Conservation (phyloP, 2,329 filamentous ascomycete genomes). For the Diaporthe humulicola region DNA sequence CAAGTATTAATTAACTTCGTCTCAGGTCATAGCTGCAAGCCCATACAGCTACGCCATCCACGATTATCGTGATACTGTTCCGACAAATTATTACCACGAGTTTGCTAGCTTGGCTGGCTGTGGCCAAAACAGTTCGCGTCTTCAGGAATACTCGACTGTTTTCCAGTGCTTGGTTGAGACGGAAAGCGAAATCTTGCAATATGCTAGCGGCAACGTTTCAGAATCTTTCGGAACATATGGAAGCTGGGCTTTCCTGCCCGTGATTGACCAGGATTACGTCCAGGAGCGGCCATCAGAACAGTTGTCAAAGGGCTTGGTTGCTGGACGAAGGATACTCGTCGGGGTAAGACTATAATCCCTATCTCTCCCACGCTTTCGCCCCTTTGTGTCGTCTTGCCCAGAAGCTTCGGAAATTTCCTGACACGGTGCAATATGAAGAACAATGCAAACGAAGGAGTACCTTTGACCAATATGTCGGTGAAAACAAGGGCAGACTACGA, state of each 20-base stretch:
- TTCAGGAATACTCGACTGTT: constrained; percentile 37
- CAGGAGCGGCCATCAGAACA: constrained; percentile 41
- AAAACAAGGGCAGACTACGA: constrained; percentile 44
- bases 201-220: constrained; percentile 46
- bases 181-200: constrained; percentile 44
- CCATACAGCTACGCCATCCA: constrained; percentile 46
- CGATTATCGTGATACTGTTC: constrained; percentile 42
- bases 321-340: constrained; percentile 37
- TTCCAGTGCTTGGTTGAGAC: constrained; percentile 47
- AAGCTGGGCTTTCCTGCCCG: constrained; percentile 47
- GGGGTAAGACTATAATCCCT: background rate
- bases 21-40: constrained; percentile 45
- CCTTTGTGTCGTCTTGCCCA: background rate
- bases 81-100: constrained; percentile 42
- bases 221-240: constrained; percentile 46
- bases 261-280: constrained; percentile 47
- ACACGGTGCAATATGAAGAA: constrained; percentile 41
- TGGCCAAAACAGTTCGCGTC: constrained; percentile 21
- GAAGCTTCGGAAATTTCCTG: background rate
- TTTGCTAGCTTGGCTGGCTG: constrained; percentile 47
- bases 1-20: background rate
- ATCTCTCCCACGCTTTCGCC: too few relatives aligned
- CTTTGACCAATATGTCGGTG: constrained; percentile 48
- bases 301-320: constrained; percentile 37
- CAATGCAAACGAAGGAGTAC: constrained; percentile 50